Conservation (phyloP, 768 basidiomycete genomes). For the Imleria badia region DNA sequence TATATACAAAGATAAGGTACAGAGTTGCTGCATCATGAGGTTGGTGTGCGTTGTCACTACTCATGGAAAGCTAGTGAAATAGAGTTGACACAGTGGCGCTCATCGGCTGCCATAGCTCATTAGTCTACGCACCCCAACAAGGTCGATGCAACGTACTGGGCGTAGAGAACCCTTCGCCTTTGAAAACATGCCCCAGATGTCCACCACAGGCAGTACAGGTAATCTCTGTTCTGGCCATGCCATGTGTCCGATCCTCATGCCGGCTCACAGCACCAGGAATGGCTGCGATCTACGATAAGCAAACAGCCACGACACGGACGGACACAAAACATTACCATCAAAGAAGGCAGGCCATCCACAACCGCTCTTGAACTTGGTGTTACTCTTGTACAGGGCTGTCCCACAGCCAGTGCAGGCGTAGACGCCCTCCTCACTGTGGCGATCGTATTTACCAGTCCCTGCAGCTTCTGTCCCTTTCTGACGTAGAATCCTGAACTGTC, state of each 20-base stretch:
- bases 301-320: background rate
- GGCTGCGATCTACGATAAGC: slow-evolving; percentile 44
- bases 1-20: background rate
- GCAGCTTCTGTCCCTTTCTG: slow-evolving; percentile 84
- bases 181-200: slow-evolving; percentile 95
- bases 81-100: slow-evolving; percentile 90
- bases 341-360: slow-evolving; percentile 99
- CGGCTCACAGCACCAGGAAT: slow-evolving; percentile 85
- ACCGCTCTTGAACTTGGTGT: slow-evolving; percentile 89
- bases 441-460: slow-evolving; percentile 78
- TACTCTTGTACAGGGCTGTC: slow-evolving; percentile 83
- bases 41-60: background rate
- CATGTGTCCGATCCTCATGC: slow-evolving; percentile 68
- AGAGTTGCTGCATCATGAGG: background rate
- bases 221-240: slow-evolving; percentile 80
- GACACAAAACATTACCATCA: slow-evolving; percentile 61
- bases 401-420: slow-evolving; percentile 81
- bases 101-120: slow-evolving; percentile 53
- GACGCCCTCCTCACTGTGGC: slow-evolving; percentile 61
- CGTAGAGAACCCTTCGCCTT: slow-evolving; percentile 79
- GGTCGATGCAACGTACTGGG: slow-evolving; percentile 55
- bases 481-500: slow-evolving; percentile 80
- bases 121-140: background rate
- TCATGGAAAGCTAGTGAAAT: slow-evolving; percentile 77
- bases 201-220: slow-evolving; percentile 89